Percentiles rank a stretch among this genome's conserved stretches.
phyloP scores from a whole-genome alignment of 2,329 filamentous ascomycete genomes.

The Aspergillus niger region DNA sequence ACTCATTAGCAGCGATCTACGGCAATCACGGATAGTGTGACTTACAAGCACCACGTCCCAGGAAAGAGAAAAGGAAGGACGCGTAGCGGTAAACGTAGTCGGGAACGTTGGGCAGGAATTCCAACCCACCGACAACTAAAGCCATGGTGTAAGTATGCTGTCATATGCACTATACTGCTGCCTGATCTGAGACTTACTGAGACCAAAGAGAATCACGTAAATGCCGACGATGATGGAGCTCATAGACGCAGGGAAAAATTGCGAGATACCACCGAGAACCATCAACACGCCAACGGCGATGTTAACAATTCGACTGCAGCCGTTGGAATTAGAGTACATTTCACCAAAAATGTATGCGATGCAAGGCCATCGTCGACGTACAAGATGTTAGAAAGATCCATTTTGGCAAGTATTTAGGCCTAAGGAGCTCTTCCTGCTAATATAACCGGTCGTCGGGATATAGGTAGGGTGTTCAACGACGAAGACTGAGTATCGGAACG shows the following conservation, averaged over 20 bases:
- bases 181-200: slow-evolving; percentile 58
- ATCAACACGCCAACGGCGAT: slow-evolving; percentile 83
- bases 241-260: slow-evolving; percentile 48
- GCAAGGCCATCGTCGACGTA: slow-evolving; percentile 53
- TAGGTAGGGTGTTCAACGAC: neutral
- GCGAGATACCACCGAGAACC: slow-evolving; percentile 72
- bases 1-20: neutral
- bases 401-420: slow-evolving; percentile 44
- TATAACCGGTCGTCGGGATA: neutral
- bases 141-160: slow-evolving; percentile 24
- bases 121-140: slow-evolving; percentile 69
- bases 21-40: slow-evolving; percentile 27
- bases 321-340: slow-evolving; percentile 8
- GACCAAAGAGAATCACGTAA: slow-evolving; percentile 90
- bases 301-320: slow-evolving; percentile 84
- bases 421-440: neutral
- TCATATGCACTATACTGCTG: neutral
- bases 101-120: slow-evolving; percentile 82
- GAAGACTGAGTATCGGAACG: neutral
- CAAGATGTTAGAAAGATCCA: slow-evolving; percentile 95
- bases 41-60: slow-evolving; percentile 92
- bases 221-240: slow-evolving; percentile 75
- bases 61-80: slow-evolving; percentile 96
- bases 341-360: neutral
- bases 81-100: slow-evolving; percentile 91